These are phyloP conservation scores for Rhynchosporium secalis DNA, from an alignment of 2,329 filamentous ascomycete genomes.

Conservation along the genomic window DNA sequence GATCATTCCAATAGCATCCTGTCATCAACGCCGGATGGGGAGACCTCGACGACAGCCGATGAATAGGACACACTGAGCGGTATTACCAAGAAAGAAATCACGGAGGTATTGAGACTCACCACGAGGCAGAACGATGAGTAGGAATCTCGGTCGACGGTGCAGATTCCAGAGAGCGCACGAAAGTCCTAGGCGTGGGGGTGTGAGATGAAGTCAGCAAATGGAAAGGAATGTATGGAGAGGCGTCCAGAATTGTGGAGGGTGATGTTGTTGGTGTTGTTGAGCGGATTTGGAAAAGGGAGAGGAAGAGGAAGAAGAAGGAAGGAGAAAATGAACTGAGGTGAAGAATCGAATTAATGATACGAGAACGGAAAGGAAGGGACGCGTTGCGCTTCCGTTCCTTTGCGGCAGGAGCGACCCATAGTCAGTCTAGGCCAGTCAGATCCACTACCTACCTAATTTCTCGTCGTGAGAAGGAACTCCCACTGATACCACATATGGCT, in stretches of 20 bases:
- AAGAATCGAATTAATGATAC: background rate
- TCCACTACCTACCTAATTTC: background rate
- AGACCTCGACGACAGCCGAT: background rate
- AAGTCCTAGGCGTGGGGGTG: background rate
- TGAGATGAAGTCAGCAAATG: constrained; percentile 6
- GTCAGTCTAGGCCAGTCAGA: background rate
- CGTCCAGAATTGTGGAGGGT: constrained; percentile 14
- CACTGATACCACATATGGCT: background rate
- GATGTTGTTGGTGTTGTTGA: constrained; percentile 8
- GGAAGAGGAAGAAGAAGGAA: background rate
- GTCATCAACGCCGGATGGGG: background rate
- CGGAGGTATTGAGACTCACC: background rate
- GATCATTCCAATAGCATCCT: background rate
- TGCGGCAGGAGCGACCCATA: constrained; percentile 7
- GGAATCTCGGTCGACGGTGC: background rate
- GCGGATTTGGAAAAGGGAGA: background rate
- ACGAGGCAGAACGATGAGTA: background rate
- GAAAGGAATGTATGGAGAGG: constrained; percentile 12
- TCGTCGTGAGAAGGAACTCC: background rate
- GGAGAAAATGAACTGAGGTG: background rate
- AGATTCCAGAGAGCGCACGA: background rate
- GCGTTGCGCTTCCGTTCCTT: background rate
- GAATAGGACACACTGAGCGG: background rate
- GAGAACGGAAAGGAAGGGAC: background rate
- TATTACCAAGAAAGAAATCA: background rate